Conservation (phyloP, 2,329 filamentous ascomycete species). For the Incumbomyces lentus region DNA sequence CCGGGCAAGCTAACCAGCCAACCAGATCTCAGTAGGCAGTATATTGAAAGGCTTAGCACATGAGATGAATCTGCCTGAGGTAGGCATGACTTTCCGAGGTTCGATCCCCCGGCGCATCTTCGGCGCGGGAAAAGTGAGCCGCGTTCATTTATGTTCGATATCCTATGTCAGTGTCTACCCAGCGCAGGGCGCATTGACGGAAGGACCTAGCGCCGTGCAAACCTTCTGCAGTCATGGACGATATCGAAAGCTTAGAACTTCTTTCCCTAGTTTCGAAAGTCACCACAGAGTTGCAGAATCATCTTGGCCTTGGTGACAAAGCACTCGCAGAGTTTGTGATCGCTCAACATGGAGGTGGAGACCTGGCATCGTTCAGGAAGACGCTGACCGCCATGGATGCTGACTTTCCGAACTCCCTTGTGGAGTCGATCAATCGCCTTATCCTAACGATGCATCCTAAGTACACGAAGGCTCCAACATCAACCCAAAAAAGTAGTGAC, state of each 20-base stretch:
- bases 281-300: constrained; percentile 86
- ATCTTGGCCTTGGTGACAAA: constrained; percentile 84
- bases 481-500: constrained; percentile 28
- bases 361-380: constrained; percentile 62
- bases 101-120: too few relatives aligned
- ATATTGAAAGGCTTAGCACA: too few relatives aligned
- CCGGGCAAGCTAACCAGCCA: background rate
- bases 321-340: constrained; percentile 95
- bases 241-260: constrained; percentile 81
- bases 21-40: too few relatives aligned
- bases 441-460: constrained; percentile 85
- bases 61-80: too few relatives aligned
- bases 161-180: too few relatives aligned
- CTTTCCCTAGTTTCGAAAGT: constrained; percentile 92
- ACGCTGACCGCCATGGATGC: constrained; percentile 66
- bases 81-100: too few relatives aligned
- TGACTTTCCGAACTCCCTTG: constrained; percentile 73
- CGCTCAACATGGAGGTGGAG: constrained; percentile 60
- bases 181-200: too few relatives aligned
- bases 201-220: too few relatives aligned
- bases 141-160: too few relatives aligned
- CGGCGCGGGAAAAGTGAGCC: too few relatives aligned
- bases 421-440: constrained; percentile 84
- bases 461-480: constrained; percentile 52
- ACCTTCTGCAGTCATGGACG: constrained; percentile 55